phyloP scores from a whole-genome alignment of 345 rosid genomes.

The Microcos paniculata region DNA sequence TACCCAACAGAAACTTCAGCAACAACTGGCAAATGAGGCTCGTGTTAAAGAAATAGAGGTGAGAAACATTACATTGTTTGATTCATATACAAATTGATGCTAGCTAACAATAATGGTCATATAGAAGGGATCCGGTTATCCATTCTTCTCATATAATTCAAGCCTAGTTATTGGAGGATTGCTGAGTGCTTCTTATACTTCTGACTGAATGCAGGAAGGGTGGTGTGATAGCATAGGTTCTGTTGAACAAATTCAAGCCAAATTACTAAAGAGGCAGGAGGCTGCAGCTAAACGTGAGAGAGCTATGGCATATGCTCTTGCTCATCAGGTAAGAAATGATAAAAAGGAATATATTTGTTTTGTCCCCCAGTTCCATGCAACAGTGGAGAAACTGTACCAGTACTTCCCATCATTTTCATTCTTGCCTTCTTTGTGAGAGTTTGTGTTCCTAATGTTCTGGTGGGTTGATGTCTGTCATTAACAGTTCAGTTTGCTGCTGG shows the following conservation, averaged over 20 bases:
- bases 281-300: constrained; percentile 99
- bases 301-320: constrained; percentile 98
- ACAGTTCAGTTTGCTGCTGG: background rate
- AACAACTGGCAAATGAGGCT: constrained; percentile 75
- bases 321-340: constrained; percentile 75
- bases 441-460: background rate
- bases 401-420: no score
- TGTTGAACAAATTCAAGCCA: constrained; percentile 92
- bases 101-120: background rate
- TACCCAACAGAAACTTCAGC: constrained; percentile 68
- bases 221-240: constrained; percentile 98
- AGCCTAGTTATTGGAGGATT: constrained; percentile 11
- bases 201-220: constrained; percentile 63
- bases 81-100: background rate
- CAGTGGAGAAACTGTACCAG: background rate
- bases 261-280: constrained; percentile 88
- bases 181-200: constrained; percentile 19
- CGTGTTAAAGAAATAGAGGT: constrained; percentile 93
- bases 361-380: constrained; percentile 1
- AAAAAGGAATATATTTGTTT: no score
- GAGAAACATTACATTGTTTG: constrained; percentile 2
- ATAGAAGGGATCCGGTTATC: background rate
- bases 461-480: background rate
- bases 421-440: background rate
- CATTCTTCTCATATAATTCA: background rate